Evolutionary conservation across 768 basidiomycete species (phyloP).

Genomic region (Lactarius indigo): DNA sequence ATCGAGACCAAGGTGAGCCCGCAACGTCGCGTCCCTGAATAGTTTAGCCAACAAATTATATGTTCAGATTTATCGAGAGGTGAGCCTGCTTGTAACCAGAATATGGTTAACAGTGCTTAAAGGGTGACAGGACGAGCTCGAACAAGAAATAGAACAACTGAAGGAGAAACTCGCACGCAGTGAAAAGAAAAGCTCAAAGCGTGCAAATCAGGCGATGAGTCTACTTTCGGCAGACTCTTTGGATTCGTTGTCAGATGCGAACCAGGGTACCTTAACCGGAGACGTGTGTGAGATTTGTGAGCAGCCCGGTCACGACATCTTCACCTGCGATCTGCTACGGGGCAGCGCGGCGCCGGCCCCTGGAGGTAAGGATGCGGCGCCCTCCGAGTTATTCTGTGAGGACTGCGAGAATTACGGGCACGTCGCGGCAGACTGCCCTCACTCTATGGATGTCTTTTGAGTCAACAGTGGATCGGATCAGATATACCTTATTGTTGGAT

Average conservation of each 20-base stretch:
- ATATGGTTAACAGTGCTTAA: too few relatives aligned
- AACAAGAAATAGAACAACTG: conserved; percentile 73
- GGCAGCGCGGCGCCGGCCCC: conserved; percentile 46
- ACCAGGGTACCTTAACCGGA: conserved; percentile 27
- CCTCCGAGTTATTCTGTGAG: conserved; percentile 53
- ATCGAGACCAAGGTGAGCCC: conserved; percentile 86
- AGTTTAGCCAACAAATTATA: background rate
- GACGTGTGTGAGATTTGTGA: conserved; percentile 85
- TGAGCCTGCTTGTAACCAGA: conserved; percentile 30
- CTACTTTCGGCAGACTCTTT: conserved; percentile 26
- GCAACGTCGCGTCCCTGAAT: background rate
- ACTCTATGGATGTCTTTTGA: conserved; percentile 79
- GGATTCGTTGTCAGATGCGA: conserved; percentile 17
- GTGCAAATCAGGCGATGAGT: conserved; percentile 33
- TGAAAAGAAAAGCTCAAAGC: conserved; percentile 58
- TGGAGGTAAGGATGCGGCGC: conserved; percentile 25
- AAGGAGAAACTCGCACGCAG: conserved; percentile 63
- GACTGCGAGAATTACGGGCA: conserved; percentile 86
- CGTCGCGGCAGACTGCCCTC: conserved; percentile 70
- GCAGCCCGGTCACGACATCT: conserved; percentile 79
- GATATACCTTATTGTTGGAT: conserved; percentile 13
- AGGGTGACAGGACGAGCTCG: conserved; percentile 70
- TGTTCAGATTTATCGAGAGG: conserved; percentile 78
- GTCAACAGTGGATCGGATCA: background rate
- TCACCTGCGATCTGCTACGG: conserved; percentile 68